Conservation (phyloP, 345 rosid genomes). For the Lenwebbia sp. region DNA sequence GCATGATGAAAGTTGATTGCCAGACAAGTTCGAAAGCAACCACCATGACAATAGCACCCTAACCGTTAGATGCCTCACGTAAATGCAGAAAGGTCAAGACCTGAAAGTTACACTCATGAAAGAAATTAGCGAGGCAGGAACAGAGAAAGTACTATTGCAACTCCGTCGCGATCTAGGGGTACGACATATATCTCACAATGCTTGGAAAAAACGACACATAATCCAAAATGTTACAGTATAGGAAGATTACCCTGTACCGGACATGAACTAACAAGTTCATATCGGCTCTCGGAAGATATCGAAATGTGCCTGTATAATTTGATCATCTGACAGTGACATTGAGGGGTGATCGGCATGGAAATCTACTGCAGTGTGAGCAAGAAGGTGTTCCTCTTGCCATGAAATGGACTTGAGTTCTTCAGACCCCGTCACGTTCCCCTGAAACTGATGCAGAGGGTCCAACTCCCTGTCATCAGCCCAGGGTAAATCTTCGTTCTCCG, state of each 20-base stretch:
- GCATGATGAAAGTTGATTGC: neutral
- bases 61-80: neutral
- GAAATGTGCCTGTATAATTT: constrained; percentile 7
- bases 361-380: constrained; percentile 22
- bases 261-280: neutral
- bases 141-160: neutral
- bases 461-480: neutral
- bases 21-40: neutral
- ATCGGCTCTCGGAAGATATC: constrained; percentile 33
- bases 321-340: constrained; percentile 35
- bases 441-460: constrained; percentile 7
- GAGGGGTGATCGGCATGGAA: constrained; percentile 26
- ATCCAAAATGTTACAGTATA: neutral
- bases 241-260: neutral
- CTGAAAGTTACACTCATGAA: neutral
- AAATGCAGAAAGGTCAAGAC: neutral
- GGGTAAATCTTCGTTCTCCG: constrained; percentile 3
- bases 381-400: constrained; percentile 25
- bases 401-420: constrained; percentile 23
- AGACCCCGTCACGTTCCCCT: constrained; percentile 14
- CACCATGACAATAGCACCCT: neutral
- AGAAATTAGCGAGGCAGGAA: neutral
- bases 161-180: neutral
- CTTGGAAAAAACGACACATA: neutral
- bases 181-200: neutral